These are phyloP conservation scores for Pleurotus ostreatus DNA, from an alignment of 768 basidiomycete species.

Conservation along the genomic window DNA sequence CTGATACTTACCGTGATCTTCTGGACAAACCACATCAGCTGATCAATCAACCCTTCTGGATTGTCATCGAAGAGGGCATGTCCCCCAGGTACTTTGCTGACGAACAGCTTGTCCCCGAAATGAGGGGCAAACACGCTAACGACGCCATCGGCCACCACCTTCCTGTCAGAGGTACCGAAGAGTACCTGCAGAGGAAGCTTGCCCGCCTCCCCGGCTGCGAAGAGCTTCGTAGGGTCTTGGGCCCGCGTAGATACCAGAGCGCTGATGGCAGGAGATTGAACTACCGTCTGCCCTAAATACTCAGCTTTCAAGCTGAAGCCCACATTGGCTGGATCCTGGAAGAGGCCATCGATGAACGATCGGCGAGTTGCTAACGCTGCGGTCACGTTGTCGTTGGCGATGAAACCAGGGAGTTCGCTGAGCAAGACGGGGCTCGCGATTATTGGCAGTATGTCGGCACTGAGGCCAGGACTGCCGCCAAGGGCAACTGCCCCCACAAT, in stretches of 20 bases:
- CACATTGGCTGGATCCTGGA: conserved; percentile 21
- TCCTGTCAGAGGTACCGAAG: background rate
- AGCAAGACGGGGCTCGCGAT: conserved; percentile 13
- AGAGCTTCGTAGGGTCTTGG: conserved; percentile 22
- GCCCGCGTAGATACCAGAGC: conserved; percentile 17
- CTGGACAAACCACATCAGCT: conserved; percentile 4
- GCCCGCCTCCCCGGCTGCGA: conserved; percentile 2
- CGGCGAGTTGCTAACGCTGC: conserved; percentile 15
- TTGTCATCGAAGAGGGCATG: conserved; percentile 30
- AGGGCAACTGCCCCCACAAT: conserved; percentile 26
- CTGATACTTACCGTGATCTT: background rate
- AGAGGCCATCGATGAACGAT: conserved; percentile 23
- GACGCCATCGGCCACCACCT: background rate
- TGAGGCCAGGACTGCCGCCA: conserved; percentile 22
- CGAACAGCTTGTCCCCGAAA: background rate
- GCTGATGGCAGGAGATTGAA: conserved; percentile 17
- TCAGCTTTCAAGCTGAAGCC: conserved; percentile 19
- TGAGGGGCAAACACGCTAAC: background rate
- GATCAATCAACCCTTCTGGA: conserved; percentile 20
- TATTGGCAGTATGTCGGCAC: conserved; percentile 13
- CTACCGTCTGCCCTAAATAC: conserved; percentile 19
- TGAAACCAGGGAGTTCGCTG: conserved; percentile 9
- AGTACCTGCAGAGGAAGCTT: background rate
- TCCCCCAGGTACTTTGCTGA: conserved; percentile 12
- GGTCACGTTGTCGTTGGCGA: conserved; percentile 17